Evolutionary conservation across 805 yeast species (phyloP), one percentile per base, ranked within the genome.

Genomic region (Suhomyces sp.): DNA sequence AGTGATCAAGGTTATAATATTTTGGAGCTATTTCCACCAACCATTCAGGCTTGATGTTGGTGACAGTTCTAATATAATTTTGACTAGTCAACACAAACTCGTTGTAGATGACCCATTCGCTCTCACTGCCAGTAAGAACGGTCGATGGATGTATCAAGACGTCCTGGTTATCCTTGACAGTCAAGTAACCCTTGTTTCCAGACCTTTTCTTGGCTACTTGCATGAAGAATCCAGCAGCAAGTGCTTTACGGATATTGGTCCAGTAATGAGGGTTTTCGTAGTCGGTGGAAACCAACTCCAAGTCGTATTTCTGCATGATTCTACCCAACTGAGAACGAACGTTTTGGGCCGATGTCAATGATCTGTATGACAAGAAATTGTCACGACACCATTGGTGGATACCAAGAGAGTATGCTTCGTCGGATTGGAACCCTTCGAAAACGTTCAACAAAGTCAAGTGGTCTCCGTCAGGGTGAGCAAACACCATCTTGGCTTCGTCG

Each of bases 171-270:
- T 94, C 99, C 71, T 91, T 91, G 47, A 92, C 87, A 0, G 99
- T 94, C 60, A 88, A 80, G 68, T 87, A 93, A n/a, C 89, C 92
- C 58, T 72, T 73, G 62, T 86, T 87, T 41, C 82, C 79, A n/a
- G 87, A 81, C 73, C 83, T 84, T 76, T 89, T 89, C 74, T 92
- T 94, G 31, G 97, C 98, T 50, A 89, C 96, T 75, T 94, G 99
- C 98, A 94, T 92, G 76, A 94, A 94, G 69, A 91, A 92, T 1
- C 99, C 99, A n/a, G 89, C 81, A 3, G 89, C 80, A 53, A 94
- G 71, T 0, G 98, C 97, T 67, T 87, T 88, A 52, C 96, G 80
- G 57, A 94, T 85, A 61, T 89, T 87, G 60, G 81, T 84, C 68
- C 85, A 86, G 71, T 89, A 91, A 41, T 66, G 64, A 48, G 81